A percentile compares a stretch with the other conserved stretches of the same genome.
Conservation (phyloP, 176 grass and related monocot genomes). For the barley (Hordeum vulgare) region DNA sequence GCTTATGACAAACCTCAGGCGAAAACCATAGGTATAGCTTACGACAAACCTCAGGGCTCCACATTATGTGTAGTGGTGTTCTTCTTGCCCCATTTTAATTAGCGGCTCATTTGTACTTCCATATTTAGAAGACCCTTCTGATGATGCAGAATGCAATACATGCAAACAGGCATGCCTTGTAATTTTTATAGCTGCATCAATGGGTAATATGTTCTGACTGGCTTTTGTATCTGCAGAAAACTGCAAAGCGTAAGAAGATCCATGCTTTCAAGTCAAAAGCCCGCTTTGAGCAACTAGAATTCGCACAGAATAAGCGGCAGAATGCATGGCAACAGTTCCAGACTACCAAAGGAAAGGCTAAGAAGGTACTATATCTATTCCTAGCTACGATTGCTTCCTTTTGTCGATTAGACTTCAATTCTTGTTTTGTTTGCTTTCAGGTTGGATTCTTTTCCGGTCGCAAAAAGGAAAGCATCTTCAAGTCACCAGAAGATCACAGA, state of each 20-base stretch:
- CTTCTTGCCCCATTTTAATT: background rate
- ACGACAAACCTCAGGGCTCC: background rate
- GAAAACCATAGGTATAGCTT: background rate
- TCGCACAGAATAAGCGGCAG: conserved; percentile 89
- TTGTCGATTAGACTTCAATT: background rate
- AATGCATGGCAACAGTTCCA: conserved; percentile 99
- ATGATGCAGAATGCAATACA: background rate
- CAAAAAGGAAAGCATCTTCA: conserved; percentile 97
- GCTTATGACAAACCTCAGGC: background rate
- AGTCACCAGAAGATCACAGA: conserved; percentile 90
- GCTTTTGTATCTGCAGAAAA: conserved; percentile 60
- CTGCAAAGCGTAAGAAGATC: conserved; percentile 90
- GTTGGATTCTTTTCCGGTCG: conserved; percentile 91
- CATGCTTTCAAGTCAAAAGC: conserved; percentile 98
- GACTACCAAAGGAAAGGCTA: conserved; percentile 84
- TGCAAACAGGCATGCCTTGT: background rate
- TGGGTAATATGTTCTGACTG: conserved; percentile 17
- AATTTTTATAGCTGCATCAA: background rate
- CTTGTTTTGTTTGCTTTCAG: conserved; percentile 26
- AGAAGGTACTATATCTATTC: conserved; percentile 55
- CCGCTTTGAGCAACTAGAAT: conserved; percentile 79
- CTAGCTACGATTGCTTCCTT: background rate
- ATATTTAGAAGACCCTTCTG: background rate
- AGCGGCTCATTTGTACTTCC: background rate
- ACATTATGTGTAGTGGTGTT: background rate